Percentiles rank a stretch among this genome's conserved stretches.
These are phyloP conservation scores for Septoria petroselini DNA, from an alignment of 2,329 filamentous ascomycete species.

Conservation along the genomic window DNA sequence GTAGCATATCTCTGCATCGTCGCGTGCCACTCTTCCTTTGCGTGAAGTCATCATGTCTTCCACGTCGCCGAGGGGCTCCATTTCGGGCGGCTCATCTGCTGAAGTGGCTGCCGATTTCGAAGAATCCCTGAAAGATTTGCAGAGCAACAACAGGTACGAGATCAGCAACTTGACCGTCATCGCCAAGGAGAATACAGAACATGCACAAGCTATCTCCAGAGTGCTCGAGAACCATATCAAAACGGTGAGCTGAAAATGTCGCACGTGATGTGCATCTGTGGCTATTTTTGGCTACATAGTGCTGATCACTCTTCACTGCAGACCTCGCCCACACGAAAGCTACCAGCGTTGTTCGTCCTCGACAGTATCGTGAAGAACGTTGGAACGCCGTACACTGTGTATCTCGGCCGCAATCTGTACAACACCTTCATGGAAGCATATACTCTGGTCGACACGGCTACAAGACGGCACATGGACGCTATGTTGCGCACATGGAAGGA, in stretches of 20 bases:
- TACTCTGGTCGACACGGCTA: constrained; percentile 76
- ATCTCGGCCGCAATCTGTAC: constrained; percentile 87
- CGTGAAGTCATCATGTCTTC: constrained; percentile 56
- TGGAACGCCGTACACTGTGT: constrained; percentile 93
- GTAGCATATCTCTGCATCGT: constrained; percentile 28
- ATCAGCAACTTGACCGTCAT: constrained; percentile 98
- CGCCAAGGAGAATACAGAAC: constrained; percentile 93
- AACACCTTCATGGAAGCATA: constrained; percentile 97
- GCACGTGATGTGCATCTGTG: constrained; percentile 25
- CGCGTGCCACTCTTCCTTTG: constrained; percentile 24
- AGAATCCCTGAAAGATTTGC: constrained; percentile 86
- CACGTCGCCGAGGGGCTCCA: constrained; percentile 36
- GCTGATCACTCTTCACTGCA: constrained; percentile 49
- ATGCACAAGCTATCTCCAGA: constrained; percentile 88
- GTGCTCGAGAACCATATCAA: constrained; percentile 90
- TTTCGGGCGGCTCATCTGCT: constrained; percentile 57
- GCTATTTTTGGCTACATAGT: constrained; percentile 15
- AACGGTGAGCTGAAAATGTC: constrained; percentile 63
- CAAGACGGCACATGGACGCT: constrained; percentile 89
- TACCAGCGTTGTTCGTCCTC: constrained; percentile 94
- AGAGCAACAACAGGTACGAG: constrained; percentile 86
- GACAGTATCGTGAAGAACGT: constrained; percentile 99
- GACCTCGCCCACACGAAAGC: constrained; percentile 83
- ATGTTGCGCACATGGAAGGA: constrained; percentile 99
- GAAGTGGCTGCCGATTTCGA: constrained; percentile 95